Percentiles rank a stretch among this genome's conserved stretches.
Conservation (phyloP, 2,329 filamentous ascomycete species). For the Diaporthe citri region DNA sequence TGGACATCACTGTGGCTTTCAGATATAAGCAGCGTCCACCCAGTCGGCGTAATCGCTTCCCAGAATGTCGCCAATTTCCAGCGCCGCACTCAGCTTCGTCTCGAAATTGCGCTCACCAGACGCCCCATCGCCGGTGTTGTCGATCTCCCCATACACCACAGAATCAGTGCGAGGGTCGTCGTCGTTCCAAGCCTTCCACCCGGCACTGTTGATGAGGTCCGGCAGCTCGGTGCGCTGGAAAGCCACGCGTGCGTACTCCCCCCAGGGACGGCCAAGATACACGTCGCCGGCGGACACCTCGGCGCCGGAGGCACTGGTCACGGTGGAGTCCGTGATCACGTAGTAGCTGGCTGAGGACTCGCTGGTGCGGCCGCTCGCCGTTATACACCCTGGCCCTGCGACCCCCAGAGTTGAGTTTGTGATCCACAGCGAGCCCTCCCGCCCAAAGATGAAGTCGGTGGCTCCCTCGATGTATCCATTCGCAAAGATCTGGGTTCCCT, state of each 20-base stretch:
- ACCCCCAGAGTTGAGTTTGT: slow-evolving; percentile 63
- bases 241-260: slow-evolving; percentile 61
- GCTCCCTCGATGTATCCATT: slow-evolving; percentile 67
- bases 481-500: slow-evolving; percentile 65
- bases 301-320: slow-evolving; percentile 55
- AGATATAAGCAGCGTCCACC: slow-evolving; percentile 20
- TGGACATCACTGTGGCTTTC: background rate
- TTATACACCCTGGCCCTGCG: slow-evolving; percentile 59
- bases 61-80: slow-evolving; percentile 49
- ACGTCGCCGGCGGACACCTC: slow-evolving; percentile 54
- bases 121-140: slow-evolving; percentile 63
- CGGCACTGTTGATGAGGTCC: slow-evolving; percentile 61
- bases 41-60: slow-evolving; percentile 19
- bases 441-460: slow-evolving; percentile 71
- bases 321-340: slow-evolving; percentile 65
- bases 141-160: slow-evolving; percentile 65
- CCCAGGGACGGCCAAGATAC: slow-evolving; percentile 67
- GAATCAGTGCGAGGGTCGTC: slow-evolving; percentile 59
- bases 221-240: slow-evolving; percentile 62
- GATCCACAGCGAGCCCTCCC: slow-evolving; percentile 65
- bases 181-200: slow-evolving; percentile 63
- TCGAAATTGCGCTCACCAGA: slow-evolving; percentile 62
- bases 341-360: slow-evolving; percentile 60
- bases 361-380: slow-evolving; percentile 55
- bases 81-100: slow-evolving; percentile 47